Conservation (phyloP, 495 filamentous ascomycete genomes). For the Xylaria longipes region DNA sequence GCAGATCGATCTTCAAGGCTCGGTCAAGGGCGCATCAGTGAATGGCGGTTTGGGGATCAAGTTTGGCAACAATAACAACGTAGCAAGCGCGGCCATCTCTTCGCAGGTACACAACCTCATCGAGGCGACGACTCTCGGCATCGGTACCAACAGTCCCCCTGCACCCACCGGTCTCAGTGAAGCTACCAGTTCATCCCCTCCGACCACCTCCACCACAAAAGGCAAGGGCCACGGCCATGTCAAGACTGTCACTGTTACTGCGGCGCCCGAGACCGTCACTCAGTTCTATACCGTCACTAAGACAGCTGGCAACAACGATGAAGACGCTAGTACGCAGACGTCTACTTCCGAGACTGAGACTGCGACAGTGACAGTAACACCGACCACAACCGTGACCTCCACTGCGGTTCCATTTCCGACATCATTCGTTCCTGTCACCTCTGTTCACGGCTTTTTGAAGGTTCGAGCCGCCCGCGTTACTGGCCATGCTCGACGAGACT, state of each 20-base stretch:
- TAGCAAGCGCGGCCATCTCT: conserved; percentile 39
- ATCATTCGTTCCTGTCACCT: conserved; percentile 28
- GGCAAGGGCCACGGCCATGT: conserved; percentile 22
- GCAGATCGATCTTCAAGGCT: conserved; percentile 67
- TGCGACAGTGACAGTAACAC: neutral
- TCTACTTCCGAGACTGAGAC: conserved; percentile 1
- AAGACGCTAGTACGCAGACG: neutral
- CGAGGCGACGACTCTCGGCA: conserved; percentile 41
- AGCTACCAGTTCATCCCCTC: neutral
- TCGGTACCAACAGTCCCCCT: conserved; percentile 35
- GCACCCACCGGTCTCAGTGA: conserved; percentile 22
- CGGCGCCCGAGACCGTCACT: conserved; percentile 30
- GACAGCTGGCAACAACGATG: neutral
- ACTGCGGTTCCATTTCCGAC: conserved; percentile 15
- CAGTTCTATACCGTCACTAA: conserved; percentile 33
- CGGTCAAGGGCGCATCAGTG: conserved; percentile 30
- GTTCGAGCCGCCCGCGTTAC: conserved; percentile 29
- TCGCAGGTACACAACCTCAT: conserved; percentile 46
- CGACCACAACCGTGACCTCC: neutral
- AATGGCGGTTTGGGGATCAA: conserved; percentile 23
- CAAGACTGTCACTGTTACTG: conserved; percentile 40
- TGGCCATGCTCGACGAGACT: conserved; percentile 34
- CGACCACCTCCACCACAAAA: conserved; percentile 20
- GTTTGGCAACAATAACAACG: conserved; percentile 36
- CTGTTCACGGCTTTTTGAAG: conserved; percentile 35